These are phyloP conservation scores for Hypomyces rosellus DNA, from an alignment of 2,329 filamentous ascomycete genomes.

Conservation along the genomic window DNA sequence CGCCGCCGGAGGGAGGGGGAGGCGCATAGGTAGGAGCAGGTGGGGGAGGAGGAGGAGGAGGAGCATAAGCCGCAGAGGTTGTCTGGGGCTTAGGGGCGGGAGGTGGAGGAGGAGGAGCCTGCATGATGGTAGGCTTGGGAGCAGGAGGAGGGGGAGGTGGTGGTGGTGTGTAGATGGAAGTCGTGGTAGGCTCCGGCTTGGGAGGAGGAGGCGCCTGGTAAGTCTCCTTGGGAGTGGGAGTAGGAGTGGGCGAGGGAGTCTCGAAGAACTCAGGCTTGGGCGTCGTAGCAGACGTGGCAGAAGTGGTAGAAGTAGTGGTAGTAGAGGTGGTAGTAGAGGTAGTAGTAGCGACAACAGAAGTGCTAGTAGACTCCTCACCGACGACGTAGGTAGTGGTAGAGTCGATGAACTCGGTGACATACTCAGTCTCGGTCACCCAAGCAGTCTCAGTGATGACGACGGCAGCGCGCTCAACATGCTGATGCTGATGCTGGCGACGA, in stretches of 20 bases:
- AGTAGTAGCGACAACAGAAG: conserved; percentile 21
- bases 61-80: conserved; percentile 7
- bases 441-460: conserved; percentile 40
- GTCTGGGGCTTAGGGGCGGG: conserved; percentile 16
- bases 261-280: conserved; percentile 6
- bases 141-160: conserved; percentile 18
- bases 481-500: conserved; percentile 33
- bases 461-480: conserved; percentile 30
- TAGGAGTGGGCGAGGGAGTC: conserved; percentile 16
- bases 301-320: neutral
- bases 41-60: conserved; percentile 12
- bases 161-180: conserved; percentile 19
- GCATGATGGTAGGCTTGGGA: conserved; percentile 17
- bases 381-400: conserved; percentile 41
- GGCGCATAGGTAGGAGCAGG: conserved; percentile 9
- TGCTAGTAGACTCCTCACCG: conserved; percentile 26
- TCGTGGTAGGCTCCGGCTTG: conserved; percentile 15
- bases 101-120: conserved; percentile 19
- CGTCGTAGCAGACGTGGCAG: conserved; percentile 8
- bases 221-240: conserved; percentile 16
- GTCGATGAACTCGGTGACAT: conserved; percentile 43
- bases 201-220: conserved; percentile 18
- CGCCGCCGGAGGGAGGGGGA: conserved; percentile 6
- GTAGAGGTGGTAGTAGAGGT: conserved; percentile 15
- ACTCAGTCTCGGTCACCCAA: conserved; percentile 44